phyloP scores from a whole-genome alignment of 345 rosid species.

The Euclidium syriacum region DNA sequence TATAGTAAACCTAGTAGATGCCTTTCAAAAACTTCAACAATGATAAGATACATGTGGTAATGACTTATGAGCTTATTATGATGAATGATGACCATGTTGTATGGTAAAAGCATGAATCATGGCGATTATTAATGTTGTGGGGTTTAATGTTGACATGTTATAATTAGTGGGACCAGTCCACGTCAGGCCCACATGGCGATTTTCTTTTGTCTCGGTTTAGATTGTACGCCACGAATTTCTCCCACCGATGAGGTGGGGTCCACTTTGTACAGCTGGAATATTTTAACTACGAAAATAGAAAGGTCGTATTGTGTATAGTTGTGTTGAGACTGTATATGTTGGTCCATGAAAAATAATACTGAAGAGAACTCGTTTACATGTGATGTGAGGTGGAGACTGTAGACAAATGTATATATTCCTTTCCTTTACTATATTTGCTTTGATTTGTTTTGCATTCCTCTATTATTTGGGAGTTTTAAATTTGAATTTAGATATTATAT shows the following conservation, averaged over 20 bases:
- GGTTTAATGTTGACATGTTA: slow-evolving; percentile 12
- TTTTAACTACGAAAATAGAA: not conserved
- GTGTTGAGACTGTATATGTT: no score
- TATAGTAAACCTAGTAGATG: not conserved
- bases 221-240: slow-evolving; percentile 25
- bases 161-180: slow-evolving; percentile 25
- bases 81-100: no score
- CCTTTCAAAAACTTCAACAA: not conserved
- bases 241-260: not conserved
- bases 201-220: slow-evolving; percentile 8
- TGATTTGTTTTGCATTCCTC: not conserved
- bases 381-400: not conserved
- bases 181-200: slow-evolving; percentile 29
- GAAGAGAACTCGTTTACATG: slow-evolving; percentile 6
- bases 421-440: not conserved
- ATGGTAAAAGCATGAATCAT: no score
- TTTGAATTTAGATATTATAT: not conserved
- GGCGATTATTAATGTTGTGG: not conserved
- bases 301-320: slow-evolving; percentile 5
- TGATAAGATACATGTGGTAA: not conserved
- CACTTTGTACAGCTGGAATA: slow-evolving; percentile 8
- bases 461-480: not conserved
- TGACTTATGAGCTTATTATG: not conserved
- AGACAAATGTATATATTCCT: not conserved
- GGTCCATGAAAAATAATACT: not conserved